phyloP scores from a whole-genome alignment of 148 eudicot species.

The Nepenthes mirabilis region DNA sequence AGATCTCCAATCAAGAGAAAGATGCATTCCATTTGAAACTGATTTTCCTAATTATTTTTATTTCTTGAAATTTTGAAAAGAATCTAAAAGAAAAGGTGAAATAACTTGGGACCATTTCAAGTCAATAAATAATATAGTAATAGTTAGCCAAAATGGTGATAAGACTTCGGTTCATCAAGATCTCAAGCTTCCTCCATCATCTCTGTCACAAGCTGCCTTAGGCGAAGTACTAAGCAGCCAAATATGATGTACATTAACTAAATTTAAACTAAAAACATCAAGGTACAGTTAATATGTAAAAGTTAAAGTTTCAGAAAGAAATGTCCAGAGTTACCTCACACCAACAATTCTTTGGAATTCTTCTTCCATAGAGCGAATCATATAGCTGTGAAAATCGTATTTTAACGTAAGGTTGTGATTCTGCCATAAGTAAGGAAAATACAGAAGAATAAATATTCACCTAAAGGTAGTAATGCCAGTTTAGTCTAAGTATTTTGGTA shows the following conservation, averaged over 20 bases:
- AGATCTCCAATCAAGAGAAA: not conserved
- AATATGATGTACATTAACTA: not conserved
- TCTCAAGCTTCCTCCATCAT: too few relatives aligned
- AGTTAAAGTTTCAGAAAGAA: not conserved
- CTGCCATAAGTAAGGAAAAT: conserved; percentile 46
- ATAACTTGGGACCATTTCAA: too few relatives aligned
- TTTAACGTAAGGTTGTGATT: conserved; percentile 81
- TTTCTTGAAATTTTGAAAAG: too few relatives aligned
- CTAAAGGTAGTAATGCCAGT: not conserved
- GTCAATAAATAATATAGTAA: too few relatives aligned
- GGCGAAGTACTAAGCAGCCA: too few relatives aligned
- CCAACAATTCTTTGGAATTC: conserved; percentile 97
- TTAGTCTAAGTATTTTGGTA: too few relatives aligned
- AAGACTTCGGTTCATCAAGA: too few relatives aligned
- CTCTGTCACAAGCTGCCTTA: too few relatives aligned
- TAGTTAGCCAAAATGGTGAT: too few relatives aligned
- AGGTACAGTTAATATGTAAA: not conserved
- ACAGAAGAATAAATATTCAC: not conserved
- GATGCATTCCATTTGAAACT: not conserved
- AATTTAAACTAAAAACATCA: not conserved
- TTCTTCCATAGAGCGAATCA: conserved; percentile 99
- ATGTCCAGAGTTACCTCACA: conserved; percentile 38
- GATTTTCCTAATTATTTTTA: too few relatives aligned
- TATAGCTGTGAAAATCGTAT: conserved; percentile 99
- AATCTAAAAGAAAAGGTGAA: too few relatives aligned